Percentiles rank a stretch among this genome's conserved stretches.
These are phyloP conservation scores for Apocynum venetum DNA, from an alignment of 257 asterid species.

Conservation along the genomic window DNA sequence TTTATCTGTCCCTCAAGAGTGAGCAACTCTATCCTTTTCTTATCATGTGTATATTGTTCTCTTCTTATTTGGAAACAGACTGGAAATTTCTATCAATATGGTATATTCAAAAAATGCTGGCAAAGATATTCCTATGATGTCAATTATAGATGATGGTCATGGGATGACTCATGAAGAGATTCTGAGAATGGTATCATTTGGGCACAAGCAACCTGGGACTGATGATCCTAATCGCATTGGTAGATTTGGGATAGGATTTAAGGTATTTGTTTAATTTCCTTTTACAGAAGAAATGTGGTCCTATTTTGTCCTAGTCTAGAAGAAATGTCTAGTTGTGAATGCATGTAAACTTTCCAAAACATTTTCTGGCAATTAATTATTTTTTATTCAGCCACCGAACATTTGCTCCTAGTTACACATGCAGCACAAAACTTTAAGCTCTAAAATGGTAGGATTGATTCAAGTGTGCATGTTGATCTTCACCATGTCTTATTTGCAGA, in stretches of 20 bases:
- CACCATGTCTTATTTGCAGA: neutral
- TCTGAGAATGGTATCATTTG: conserved; percentile 66
- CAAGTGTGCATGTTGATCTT: neutral
- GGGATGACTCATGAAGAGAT: conserved; percentile 71
- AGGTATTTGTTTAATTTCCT: conserved; percentile 35
- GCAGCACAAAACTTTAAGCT: neutral
- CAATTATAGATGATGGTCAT: conserved; percentile 64
- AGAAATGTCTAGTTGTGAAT: neutral
- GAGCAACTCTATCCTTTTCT: neutral
- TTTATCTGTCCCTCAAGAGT: neutral
- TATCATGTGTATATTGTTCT: conserved; percentile 13
- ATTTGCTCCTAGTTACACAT: neutral
- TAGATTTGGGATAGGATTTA: conserved; percentile 79
- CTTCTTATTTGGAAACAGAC: conserved; percentile 33
- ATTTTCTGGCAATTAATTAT: neutral
- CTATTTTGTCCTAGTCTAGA: neutral
- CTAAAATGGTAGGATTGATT: neutral
- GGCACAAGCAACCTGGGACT: conserved; percentile 50
- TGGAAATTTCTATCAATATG: conserved; percentile 47
- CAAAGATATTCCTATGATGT: conserved; percentile 62
- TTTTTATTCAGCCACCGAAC: neutral
- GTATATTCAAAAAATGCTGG: conserved; percentile 39
- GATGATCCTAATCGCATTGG: conserved; percentile 60
- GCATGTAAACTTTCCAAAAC: neutral
- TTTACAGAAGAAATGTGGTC: neutral